Base-by-base conservation (phyloP, 192 early-diverging fungal species). In the Coemansia furcata region DNA sequence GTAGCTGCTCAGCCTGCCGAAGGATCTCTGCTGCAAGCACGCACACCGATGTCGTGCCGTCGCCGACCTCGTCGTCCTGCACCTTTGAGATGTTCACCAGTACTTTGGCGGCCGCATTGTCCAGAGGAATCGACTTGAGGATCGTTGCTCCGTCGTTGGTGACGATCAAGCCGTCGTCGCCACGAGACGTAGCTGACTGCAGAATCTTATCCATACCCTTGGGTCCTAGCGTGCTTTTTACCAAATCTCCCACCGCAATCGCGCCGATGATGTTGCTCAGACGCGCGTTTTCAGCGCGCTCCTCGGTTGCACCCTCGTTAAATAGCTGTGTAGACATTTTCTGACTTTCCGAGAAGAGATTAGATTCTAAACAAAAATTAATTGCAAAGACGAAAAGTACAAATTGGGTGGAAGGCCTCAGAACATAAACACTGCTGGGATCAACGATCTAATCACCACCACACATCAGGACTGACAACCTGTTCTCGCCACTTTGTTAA, bases 191-290 rank as follows among this genome's bases (percentile, higher is more conserved):
- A 0, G 74, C 42, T 54, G 97, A 99, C 78, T 99, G 97, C 69
- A 99, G 88, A 69, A 96, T 98, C 85, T 99, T 99, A 86, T 99
- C 97, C 96, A 99, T 98, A 74, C 97, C 97, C 82, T 98, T 97
- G 67, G 97, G 97, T 23, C 97, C 97, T 21, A 98, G 87, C 14
- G 97, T 98, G 74, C 90, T 93, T 76, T 98, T 98, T 62, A 99
- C 95, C 65, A 99, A 86, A 87, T 99, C 97, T 43, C 96, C 97
- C 50, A 99, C 92, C 58, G 97, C 97, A 73, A 99, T 99, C 40
- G 97, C 97, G 7, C 97, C 97, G 66, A 99, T 95, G 82, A 99
- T 77, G 78, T 84, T 84, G 78, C 72, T 82, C 71, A 99, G 73
- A 76, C 97, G 97, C 61, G 97, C 97, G 80, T 97, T 95, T 74